Conservation (phyloP, 23 red algal species). For the Chondrus crispus region DNA sequence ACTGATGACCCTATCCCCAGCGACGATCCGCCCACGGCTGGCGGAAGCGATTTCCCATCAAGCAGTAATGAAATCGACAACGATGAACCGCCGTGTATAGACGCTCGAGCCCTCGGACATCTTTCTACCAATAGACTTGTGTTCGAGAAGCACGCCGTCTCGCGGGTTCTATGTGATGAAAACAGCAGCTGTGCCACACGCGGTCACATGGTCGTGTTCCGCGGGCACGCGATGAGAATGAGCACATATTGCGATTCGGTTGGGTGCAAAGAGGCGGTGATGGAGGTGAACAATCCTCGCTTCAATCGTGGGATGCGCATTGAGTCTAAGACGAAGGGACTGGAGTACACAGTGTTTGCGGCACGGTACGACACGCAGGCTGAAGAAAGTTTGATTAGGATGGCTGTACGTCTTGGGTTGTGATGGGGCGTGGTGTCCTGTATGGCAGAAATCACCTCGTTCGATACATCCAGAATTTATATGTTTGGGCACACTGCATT, state of each 20-base stretch:
- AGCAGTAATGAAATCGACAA: too few relatives aligned
- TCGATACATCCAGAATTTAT: too few relatives aligned
- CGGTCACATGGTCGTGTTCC: neutral
- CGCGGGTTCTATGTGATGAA: neutral
- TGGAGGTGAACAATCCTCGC: neutral
- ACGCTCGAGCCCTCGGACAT: neutral
- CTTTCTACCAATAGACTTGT: neutral
- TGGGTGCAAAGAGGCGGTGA: neutral
- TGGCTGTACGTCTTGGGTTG: neutral
- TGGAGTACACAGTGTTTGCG: neutral
- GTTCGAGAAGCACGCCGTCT: neutral
- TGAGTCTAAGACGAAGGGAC: neutral
- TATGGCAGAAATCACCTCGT: too few relatives aligned
- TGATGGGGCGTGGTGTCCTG: neutral
- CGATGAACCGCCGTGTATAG: neutral
- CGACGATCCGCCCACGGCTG: too few relatives aligned
- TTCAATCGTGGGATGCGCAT: neutral
- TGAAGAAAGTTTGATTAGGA: neutral
- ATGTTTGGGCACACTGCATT: too few relatives aligned
- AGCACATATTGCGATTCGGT: neutral
- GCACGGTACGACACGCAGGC: neutral
- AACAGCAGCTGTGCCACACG: constrained; percentile 4
- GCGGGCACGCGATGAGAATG: neutral
- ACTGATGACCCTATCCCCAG: too few relatives aligned
- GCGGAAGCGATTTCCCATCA: too few relatives aligned